These are phyloP conservation scores for Calonectria ilicicola DNA, from an alignment of 2,329 filamentous ascomycete species.

Conservation along the genomic window DNA sequence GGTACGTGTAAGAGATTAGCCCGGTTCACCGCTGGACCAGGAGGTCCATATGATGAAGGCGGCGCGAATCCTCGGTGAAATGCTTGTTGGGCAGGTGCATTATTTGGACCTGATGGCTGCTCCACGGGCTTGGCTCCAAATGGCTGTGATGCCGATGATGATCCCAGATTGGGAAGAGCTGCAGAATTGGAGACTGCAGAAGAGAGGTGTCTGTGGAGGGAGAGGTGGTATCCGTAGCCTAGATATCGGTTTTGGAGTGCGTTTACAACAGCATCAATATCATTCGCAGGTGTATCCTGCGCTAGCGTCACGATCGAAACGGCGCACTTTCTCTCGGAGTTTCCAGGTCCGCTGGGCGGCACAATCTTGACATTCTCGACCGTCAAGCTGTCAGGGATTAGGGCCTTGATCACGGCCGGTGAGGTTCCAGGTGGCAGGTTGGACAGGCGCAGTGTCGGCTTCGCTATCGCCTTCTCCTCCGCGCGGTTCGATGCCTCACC, in stretches of 20 bases:
- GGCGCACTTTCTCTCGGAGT: conserved; percentile 76
- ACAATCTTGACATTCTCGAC: conserved; percentile 82
- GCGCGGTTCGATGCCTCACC: conserved; percentile 56
- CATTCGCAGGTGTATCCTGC: conserved; percentile 82
- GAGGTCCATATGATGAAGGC: conserved; percentile 73
- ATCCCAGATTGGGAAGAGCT: conserved; percentile 45
- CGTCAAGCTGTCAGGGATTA: conserved; percentile 69
- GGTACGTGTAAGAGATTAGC: conserved; percentile 72
- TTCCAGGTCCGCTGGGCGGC: conserved; percentile 62
- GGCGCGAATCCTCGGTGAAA: conserved; percentile 77
- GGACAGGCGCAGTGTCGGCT: conserved; percentile 72
- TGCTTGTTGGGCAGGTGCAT: conserved; percentile 58
- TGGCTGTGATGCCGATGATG: conserved; percentile 68
- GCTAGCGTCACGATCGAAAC: conserved; percentile 85
- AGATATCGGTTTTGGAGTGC: conserved; percentile 85
- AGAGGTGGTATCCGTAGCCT: conserved; percentile 85
- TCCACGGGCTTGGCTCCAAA: conserved; percentile 81
- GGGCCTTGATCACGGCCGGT: conserved; percentile 68
- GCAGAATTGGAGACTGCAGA: conserved; percentile 71
- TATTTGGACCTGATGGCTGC: conserved; percentile 49
- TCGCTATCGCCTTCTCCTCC: conserved; percentile 70
- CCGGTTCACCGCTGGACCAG: conserved; percentile 56
- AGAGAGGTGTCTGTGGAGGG: conserved; percentile 84
- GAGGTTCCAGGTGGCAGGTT: conserved; percentile 72
- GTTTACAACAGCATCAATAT: conserved; percentile 85